These are phyloP conservation scores for Talaromyces sp. DNA, from an alignment of 2,329 filamentous ascomycete genomes.

Conservation along the genomic window DNA sequence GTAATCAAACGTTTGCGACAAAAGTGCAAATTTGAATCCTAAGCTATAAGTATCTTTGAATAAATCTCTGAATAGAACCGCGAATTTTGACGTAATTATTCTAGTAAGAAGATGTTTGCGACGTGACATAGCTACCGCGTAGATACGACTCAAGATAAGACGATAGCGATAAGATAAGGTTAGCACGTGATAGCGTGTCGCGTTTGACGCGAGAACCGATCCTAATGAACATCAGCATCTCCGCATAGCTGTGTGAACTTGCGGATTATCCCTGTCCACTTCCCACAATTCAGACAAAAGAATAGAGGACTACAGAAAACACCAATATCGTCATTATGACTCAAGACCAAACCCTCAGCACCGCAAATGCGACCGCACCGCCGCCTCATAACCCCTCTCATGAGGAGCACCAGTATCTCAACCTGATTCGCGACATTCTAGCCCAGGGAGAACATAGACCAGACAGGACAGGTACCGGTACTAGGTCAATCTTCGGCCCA, in stretches of 20 bases:
- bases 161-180: constrained; percentile 3
- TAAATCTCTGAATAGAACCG: too few relatives aligned
- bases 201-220: constrained; percentile 9
- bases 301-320: not conserved
- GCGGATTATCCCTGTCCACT: not conserved
- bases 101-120: too few relatives aligned
- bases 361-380: constrained; percentile 11
- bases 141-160: not conserved
- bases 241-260: not conserved
- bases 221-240: not conserved
- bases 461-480: constrained; percentile 92
- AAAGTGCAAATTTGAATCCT: too few relatives aligned
- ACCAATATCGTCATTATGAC: constrained; percentile 18
- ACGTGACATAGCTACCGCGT: too few relatives aligned
- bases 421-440: constrained; percentile 84
- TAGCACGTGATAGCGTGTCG: constrained; percentile 17
- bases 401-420: constrained; percentile 92
- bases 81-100: too few relatives aligned
- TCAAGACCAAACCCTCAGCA: constrained; percentile 21
- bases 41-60: too few relatives aligned
- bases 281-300: not conserved
- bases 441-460: constrained; percentile 81
- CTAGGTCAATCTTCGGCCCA: constrained; percentile 85
- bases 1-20: too few relatives aligned
- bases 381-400: constrained; percentile 51